phyloP scores from a whole-genome alignment of 208 protist species.

The Porcisia hertigi region DNA sequence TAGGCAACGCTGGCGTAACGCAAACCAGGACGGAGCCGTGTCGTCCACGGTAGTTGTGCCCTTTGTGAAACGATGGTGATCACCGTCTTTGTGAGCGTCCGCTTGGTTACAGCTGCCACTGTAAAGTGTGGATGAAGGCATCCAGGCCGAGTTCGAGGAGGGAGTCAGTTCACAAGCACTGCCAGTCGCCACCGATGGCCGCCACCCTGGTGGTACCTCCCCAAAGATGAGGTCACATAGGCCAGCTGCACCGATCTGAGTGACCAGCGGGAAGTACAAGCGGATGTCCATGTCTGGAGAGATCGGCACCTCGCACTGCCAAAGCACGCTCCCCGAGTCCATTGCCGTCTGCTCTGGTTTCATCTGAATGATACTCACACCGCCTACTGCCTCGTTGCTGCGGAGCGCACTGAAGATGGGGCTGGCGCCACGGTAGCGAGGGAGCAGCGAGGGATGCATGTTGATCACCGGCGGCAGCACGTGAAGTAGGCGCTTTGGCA shows the following conservation, averaged over 20 bases:
- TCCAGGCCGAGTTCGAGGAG: neutral
- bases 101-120: neutral
- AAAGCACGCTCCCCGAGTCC: slow-evolving; percentile 82
- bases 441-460: slow-evolving; percentile 88
- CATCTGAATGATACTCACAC: slow-evolving; percentile 81
- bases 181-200: neutral
- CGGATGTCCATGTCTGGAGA: slow-evolving; percentile 68
- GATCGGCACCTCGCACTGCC: slow-evolving; percentile 76
- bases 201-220: slow-evolving; percentile 13
- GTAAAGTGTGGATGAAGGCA: neutral
- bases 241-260: slow-evolving; percentile 62
- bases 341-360: slow-evolving; percentile 50
- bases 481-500: slow-evolving; percentile 60
- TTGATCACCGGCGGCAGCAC: slow-evolving; percentile 82
- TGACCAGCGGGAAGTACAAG: slow-evolving; percentile 82
- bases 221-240: slow-evolving; percentile 84
- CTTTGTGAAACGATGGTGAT: neutral
- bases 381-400: slow-evolving; percentile 64
- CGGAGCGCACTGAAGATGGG: slow-evolving; percentile 88
- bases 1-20: slow-evolving; percentile 12
- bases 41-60: neutral
- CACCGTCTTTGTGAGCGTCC: neutral
- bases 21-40: slow-evolving; percentile 14
- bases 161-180: neutral
- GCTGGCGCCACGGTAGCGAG: slow-evolving; percentile 85